Evolutionary conservation across 176 grass and related monocot genomes (phyloP).

Genomic region (Rhynchospora pubera): DNA sequence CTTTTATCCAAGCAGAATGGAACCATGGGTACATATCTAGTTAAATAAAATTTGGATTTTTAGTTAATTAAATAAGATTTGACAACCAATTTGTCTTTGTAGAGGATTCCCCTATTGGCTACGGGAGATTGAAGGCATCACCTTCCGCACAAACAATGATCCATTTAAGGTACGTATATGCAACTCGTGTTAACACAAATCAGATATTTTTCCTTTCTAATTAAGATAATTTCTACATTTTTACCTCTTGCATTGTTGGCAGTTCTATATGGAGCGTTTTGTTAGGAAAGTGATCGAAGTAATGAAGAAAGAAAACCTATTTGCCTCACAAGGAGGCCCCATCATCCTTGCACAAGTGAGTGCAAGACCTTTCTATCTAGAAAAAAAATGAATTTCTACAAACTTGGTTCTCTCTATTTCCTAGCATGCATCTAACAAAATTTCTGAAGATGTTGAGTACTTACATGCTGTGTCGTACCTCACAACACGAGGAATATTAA

Average conservation of each 20-base stretch:
- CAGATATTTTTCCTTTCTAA: background rate
- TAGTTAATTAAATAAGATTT: background rate
- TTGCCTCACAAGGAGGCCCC: constrained; percentile 71
- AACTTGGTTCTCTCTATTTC: background rate
- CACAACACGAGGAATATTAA: background rate
- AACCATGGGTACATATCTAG: constrained; percentile 43
- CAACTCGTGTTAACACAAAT: background rate
- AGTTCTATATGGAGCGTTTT: constrained; percentile 24
- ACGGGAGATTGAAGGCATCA: constrained; percentile 45
- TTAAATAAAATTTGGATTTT: background rate
- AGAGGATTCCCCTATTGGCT: constrained; percentile 70
- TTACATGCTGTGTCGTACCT: background rate
- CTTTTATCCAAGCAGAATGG: constrained; percentile 83
- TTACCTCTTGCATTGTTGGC: background rate
- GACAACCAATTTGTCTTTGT: constrained; percentile 25
- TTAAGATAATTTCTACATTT: background rate
- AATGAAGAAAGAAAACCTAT: constrained; percentile 53
- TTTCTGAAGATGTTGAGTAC: background rate
- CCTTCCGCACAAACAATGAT: constrained; percentile 48
- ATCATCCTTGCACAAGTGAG: constrained; percentile 69
- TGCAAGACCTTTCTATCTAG: background rate
- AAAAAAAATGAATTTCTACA: background rate
- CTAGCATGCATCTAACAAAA: background rate
- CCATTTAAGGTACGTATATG: constrained; percentile 39
- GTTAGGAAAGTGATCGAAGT: constrained; percentile 18